These are phyloP conservation scores for Bryoglossum gracile DNA, from an alignment of 495 filamentous ascomycete genomes.

Conservation along the genomic window DNA sequence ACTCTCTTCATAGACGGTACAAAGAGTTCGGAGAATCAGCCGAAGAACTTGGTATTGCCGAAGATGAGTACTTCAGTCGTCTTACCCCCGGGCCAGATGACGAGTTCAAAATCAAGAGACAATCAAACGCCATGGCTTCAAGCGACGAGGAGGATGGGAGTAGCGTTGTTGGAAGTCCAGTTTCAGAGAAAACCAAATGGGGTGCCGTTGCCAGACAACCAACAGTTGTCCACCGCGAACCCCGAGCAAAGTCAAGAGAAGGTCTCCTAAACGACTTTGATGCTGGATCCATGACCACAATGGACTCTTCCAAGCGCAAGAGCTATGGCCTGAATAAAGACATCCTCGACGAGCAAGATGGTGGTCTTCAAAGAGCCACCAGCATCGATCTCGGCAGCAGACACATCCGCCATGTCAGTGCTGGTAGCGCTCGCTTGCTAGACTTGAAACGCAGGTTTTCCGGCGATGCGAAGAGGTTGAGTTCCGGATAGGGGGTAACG, in stretches of 20 bases:
- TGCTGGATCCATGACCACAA: conserved; percentile 33
- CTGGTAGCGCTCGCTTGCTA: conserved; percentile 63
- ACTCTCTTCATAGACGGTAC: conserved; percentile 36
- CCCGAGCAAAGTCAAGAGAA: conserved; percentile 48
- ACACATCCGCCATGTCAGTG: conserved; percentile 63
- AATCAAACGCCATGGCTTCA: conserved; percentile 21
- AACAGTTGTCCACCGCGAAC: conserved; percentile 37
- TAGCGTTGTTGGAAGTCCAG: conserved; percentile 18
- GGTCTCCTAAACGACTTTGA: conserved; percentile 27
- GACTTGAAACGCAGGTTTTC: conserved; percentile 44
- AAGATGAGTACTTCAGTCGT: conserved; percentile 57
- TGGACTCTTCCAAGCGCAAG: conserved; percentile 19
- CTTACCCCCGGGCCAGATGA: conserved; percentile 42
- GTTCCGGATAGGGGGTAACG: conserved; percentile 14
- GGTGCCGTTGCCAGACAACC: conserved; percentile 48
- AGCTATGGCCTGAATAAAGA: conserved; percentile 32
- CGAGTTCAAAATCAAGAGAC: conserved; percentile 13
- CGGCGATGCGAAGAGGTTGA: conserved; percentile 29
- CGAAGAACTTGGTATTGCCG: conserved; percentile 55
- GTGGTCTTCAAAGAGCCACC: conserved; percentile 50
- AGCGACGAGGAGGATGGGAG: conserved; percentile 27
- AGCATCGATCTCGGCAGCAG: conserved; percentile 56
- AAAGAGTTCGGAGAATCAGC: conserved; percentile 41
- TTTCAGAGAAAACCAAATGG: conserved; percentile 22
- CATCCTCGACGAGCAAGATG: conserved; percentile 38